Conservation (phyloP, 805 yeast genomes). For the Citeromyces nyonsensis region DNA sequence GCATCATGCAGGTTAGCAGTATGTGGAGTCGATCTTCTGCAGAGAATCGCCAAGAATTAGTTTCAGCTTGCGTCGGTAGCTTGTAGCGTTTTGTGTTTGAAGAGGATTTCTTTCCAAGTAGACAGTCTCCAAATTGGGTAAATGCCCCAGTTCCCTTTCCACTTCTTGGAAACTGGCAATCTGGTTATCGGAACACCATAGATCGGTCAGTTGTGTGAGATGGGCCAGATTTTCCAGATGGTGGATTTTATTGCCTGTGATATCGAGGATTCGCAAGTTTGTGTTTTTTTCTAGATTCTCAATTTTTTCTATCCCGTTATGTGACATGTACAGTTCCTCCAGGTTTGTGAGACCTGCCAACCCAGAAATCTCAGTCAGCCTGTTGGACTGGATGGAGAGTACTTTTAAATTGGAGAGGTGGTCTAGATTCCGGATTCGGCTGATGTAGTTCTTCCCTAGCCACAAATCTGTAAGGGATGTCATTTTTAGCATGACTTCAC, state of each 20-base stretch:
- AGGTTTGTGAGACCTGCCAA: constrained; percentile 54
- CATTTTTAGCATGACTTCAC: constrained; percentile 39
- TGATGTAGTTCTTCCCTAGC: constrained; percentile 81
- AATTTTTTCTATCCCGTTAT: constrained; percentile 60
- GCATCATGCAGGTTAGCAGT: constrained; percentile 8
- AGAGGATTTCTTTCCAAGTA: constrained; percentile 91
- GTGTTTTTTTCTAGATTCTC: constrained; percentile 64
- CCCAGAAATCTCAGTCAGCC: constrained; percentile 67
- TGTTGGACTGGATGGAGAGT: constrained; percentile 79
- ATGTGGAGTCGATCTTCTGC: constrained; percentile 85
- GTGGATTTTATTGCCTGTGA: constrained; percentile 58
- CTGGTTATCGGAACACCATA: constrained; percentile 83
- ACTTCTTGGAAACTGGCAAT: constrained; percentile 57
- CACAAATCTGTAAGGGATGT: constrained; percentile 59
- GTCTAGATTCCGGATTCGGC: constrained; percentile 44
- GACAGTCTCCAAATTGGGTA: constrained; percentile 66
- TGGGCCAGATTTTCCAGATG: constrained; percentile 52
- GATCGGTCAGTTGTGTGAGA: constrained; percentile 61
- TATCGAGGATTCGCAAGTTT: constrained; percentile 61
- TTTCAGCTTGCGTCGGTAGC: constrained; percentile 72
- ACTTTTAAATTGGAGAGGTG: constrained; percentile 49
- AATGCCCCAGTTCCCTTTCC: constrained; percentile 42
- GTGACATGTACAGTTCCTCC: constrained; percentile 80
- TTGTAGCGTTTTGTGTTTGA: constrained; percentile 55
- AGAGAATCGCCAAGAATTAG: constrained; percentile 59